Evolutionary conservation across 1,284 basidiomycete species (phyloP).

Genomic region (Amylostereum chailletii): DNA sequence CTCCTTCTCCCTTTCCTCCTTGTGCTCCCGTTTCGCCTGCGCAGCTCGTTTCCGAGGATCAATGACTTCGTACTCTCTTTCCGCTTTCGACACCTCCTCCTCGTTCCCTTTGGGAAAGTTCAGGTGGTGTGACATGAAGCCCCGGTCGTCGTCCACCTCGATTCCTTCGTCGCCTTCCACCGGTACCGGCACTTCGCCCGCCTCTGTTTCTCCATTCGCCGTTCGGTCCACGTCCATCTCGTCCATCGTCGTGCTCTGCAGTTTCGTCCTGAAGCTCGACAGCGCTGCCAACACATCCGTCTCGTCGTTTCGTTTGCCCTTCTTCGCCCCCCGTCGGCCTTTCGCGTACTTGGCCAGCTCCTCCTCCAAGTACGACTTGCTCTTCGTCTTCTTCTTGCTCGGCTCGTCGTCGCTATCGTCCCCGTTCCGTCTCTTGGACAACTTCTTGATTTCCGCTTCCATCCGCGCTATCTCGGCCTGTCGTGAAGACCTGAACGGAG

Average conservation of each 20-base stretch:
- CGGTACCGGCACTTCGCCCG: constrained; percentile 11
- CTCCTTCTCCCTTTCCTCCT: constrained; percentile 58
- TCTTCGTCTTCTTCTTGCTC: constrained; percentile 50
- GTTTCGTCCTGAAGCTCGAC: constrained; percentile 62
- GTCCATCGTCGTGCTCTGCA: constrained; percentile 39
- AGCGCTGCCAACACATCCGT: constrained; percentile 69
- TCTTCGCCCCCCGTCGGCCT: constrained; percentile 50
- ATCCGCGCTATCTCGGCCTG: constrained; percentile 79
- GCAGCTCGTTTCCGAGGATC: constrained; percentile 66
- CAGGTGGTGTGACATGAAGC: constrained; percentile 71
- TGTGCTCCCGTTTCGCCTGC: constrained; percentile 37
- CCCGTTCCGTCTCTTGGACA: constrained; percentile 46
- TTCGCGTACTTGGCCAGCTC: constrained; percentile 76
- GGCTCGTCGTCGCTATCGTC: constrained; percentile 54
- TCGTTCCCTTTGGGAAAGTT: constrained; percentile 73
- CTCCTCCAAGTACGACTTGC: constrained; percentile 68
- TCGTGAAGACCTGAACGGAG: constrained; percentile 43
- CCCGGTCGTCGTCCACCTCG: constrained; percentile 78
- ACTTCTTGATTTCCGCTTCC: constrained; percentile 79
- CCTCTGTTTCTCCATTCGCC: constrained; percentile 17
- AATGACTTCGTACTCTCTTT: constrained; percentile 86
- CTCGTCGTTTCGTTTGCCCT: constrained; percentile 62
- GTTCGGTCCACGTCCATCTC: constrained; percentile 16
- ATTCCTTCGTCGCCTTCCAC: constrained; percentile 42
- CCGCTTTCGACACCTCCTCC: constrained; percentile 72